phyloP scores from a whole-genome alignment of 129 eudicot genomes.

The Heracleum sosnowskyi region DNA sequence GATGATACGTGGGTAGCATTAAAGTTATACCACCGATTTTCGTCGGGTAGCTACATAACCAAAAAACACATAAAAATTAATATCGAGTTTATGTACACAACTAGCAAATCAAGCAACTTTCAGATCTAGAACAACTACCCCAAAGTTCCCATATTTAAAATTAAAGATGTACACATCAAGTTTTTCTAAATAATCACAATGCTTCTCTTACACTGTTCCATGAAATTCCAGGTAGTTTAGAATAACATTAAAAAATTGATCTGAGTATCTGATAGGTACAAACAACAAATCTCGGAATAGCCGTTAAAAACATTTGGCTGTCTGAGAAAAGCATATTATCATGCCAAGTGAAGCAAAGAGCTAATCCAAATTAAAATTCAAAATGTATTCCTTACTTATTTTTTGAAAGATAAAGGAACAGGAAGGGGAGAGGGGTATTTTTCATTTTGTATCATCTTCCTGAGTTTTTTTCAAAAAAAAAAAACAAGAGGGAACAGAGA shows the following conservation, averaged over 20 bases:
- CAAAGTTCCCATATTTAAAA: not conserved
- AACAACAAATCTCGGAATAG: too few species aligned
- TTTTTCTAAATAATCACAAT: not conserved
- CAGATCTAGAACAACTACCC: not conserved
- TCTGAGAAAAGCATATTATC: not conserved
- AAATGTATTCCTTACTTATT: not conserved
- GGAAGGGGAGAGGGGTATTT: not conserved
- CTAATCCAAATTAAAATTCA: not conserved
- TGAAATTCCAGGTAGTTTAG: not conserved
- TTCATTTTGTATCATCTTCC: not conserved
- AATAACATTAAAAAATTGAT: not conserved
- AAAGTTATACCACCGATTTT: slow-evolving; percentile 89
- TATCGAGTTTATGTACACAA: not conserved
- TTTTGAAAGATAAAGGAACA: not conserved
- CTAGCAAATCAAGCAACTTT: not conserved
- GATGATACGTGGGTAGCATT: slow-evolving; percentile 69
- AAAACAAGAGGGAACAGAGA: not conserved
- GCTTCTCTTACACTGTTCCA: not conserved
- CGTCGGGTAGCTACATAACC: slow-evolving; percentile 67
- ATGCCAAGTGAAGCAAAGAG: not conserved
- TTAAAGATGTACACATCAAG: not conserved
- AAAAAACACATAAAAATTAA: not conserved
- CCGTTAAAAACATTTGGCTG: not conserved
- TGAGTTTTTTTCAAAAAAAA: not conserved
- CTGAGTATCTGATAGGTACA: too few species aligned